A percentile compares a stretch with the other conserved stretches of the same genome.
These are phyloP conservation scores for Botryotinia calthae DNA, from an alignment of 2,329 filamentous ascomycete species.

Conservation along the genomic window DNA sequence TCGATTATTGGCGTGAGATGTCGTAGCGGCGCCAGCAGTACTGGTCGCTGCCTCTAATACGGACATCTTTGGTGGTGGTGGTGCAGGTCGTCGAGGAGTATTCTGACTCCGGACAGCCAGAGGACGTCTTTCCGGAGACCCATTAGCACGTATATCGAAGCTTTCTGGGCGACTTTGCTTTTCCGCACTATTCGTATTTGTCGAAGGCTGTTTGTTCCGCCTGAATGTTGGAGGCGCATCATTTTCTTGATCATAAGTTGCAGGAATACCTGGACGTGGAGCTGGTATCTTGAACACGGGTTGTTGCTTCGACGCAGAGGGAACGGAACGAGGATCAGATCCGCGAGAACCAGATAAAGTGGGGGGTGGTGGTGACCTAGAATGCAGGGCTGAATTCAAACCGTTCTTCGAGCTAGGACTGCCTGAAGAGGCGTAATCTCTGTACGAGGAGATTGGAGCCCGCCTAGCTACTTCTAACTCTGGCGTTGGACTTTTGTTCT, in stretches of 20 bases:
- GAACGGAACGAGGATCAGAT: conserved; percentile 42
- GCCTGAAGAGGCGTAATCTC: conserved; percentile 51
- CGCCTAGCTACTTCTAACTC: conserved; percentile 26
- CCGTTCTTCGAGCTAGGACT: conserved; percentile 51
- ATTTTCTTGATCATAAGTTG: conserved; percentile 79
- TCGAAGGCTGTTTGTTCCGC: conserved; percentile 40
- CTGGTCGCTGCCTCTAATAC: conserved; percentile 88
- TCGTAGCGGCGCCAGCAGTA: conserved; percentile 74
- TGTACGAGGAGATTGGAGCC: conserved; percentile 4
- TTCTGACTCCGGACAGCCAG: conserved; percentile 56
- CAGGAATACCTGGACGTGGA: conserved; percentile 56
- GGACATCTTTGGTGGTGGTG: conserved; percentile 91
- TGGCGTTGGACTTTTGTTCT: conserved; percentile 34
- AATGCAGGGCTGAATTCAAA: conserved; percentile 33
- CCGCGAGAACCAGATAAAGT: conserved; percentile 30
- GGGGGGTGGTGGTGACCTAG: conserved; percentile 36
- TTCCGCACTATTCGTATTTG: conserved; percentile 40
- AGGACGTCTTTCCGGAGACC: conserved; percentile 56
- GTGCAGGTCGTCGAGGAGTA: conserved; percentile 75
- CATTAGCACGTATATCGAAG: conserved; percentile 43
- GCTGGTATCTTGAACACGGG: conserved; percentile 59
- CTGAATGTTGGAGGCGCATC: conserved; percentile 69
- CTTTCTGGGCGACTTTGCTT: conserved; percentile 53
- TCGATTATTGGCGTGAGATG: conserved; percentile 65
- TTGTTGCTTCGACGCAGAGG: conserved; percentile 43